These are phyloP conservation scores for Mortierella sp. DNA, from an alignment of 371 early-diverging fungal species.

Conservation along the genomic window DNA sequence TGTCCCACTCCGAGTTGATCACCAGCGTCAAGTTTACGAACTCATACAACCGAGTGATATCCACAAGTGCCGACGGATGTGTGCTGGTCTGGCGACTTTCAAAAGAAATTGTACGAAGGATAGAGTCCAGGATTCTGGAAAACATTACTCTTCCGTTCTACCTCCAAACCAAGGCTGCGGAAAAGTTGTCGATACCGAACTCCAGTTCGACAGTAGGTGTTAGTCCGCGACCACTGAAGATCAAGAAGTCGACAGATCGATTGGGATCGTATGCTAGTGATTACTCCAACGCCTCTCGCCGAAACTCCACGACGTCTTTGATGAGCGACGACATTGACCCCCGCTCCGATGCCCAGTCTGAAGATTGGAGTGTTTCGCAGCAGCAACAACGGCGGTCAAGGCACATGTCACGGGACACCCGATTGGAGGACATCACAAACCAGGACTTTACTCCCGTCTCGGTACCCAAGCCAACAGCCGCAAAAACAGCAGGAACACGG, in stretches of 20 bases:
- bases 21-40: conserved; percentile 79
- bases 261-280: conserved; percentile 23
- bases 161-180: conserved; percentile 27
- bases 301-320: conserved; percentile 41
- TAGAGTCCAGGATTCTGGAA: conserved; percentile 46
- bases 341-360: conserved; percentile 15
- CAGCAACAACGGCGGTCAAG: neutral
- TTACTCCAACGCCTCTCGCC: conserved; percentile 25
- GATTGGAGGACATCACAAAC: conserved; percentile 15
- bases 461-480: neutral
- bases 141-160: conserved; percentile 42
- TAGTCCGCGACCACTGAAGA: conserved; percentile 10
- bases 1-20: conserved; percentile 86
- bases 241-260: conserved; percentile 30
- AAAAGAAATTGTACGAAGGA: conserved; percentile 66
- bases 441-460: conserved; percentile 30
- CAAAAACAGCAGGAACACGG: conserved; percentile 10
- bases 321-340: conserved; percentile 42
- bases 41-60: conserved; percentile 71
- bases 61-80: conserved; percentile 86
- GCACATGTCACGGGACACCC: neutral
- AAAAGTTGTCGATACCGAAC: conserved; percentile 9
- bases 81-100: conserved; percentile 83
- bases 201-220: neutral
- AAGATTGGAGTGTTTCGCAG: conserved; percentile 5